phyloP scores from a whole-genome alignment of 768 basidiomycete species.

The Leucocoprinus leucothites region DNA sequence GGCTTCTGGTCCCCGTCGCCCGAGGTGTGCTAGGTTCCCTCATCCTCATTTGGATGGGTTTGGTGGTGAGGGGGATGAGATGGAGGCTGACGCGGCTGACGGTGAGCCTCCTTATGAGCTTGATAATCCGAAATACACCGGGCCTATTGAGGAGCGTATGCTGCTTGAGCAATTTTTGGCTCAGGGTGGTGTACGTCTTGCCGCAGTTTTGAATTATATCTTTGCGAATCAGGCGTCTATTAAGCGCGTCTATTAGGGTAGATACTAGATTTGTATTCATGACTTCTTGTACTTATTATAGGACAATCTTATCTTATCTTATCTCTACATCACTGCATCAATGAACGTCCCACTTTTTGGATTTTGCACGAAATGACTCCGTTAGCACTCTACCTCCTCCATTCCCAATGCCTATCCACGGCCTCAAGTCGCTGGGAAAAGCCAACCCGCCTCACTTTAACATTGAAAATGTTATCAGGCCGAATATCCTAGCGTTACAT shows the following conservation, averaged over 20 bases:
- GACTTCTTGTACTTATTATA: no score
- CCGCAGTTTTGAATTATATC: slow-evolving; percentile 76
- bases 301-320: slow-evolving; percentile 15
- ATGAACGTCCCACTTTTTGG: not conserved
- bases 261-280: no score
- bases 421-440: slow-evolving; percentile 33
- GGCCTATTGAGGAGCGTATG: slow-evolving; percentile 60
- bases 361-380: slow-evolving; percentile 5
- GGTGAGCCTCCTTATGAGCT: slow-evolving; percentile 44
- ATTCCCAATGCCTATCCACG: slow-evolving; percentile 58
- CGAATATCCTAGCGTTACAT: slow-evolving; percentile 87
- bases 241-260: no score
- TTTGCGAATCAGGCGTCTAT: slow-evolving; percentile 34
- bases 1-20: not conserved
- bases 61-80: not conserved
- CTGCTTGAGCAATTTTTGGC: slow-evolving; percentile 81
- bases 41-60: not conserved
- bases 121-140: slow-evolving; percentile 78
- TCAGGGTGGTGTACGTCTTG: slow-evolving; percentile 81
- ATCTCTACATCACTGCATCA: slow-evolving; percentile 1
- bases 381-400: not conserved
- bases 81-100: not conserved
- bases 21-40: slow-evolving; percentile 5
- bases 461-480: slow-evolving; percentile 82
- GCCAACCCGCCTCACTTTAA: slow-evolving; percentile 77